Percentiles rank a stretch among this genome's conserved stretches.
Evolutionary conservation across 495 filamentous ascomycete species (phyloP).

Genomic region (Podospora australis): DNA sequence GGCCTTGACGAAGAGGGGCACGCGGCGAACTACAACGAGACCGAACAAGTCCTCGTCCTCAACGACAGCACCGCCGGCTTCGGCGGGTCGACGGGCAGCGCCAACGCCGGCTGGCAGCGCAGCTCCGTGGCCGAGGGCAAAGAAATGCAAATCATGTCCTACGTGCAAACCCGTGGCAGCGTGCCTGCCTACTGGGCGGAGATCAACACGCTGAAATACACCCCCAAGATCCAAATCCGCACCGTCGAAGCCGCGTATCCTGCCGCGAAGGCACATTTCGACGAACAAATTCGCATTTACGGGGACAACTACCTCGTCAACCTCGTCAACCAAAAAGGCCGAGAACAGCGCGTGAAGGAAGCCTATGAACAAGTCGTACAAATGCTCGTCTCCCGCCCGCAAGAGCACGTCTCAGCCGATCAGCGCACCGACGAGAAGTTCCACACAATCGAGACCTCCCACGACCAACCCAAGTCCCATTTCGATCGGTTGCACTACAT

Average conservation of each 20-base stretch:
- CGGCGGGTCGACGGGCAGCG: conserved; percentile 74
- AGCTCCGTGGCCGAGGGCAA: conserved; percentile 49
- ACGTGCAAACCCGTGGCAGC: conserved; percentile 92
- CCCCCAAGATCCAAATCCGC: conserved; percentile 79
- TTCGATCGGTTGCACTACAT: conserved; percentile 86
- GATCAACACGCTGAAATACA: conserved; percentile 83
- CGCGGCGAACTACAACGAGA: conserved; percentile 97
- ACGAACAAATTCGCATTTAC: conserved; percentile 85
- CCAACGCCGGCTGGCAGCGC: conserved; percentile 57
- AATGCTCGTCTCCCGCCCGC: conserved; percentile 60
- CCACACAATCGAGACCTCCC: conserved; percentile 62
- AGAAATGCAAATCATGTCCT: conserved; percentile 83
- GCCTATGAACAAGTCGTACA: conserved; percentile 87
- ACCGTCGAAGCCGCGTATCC: conserved; percentile 73
- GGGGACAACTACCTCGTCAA: conserved; percentile 97
- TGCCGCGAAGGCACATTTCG: conserved; percentile 78
- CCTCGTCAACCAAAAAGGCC: conserved; percentile 88
- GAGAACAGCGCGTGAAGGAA: conserved; percentile 78
- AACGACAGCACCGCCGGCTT: conserved; percentile 68
- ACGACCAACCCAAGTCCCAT: conserved; percentile 37
- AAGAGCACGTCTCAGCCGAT: conserved; percentile 54
- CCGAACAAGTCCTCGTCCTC: conserved; percentile 81
- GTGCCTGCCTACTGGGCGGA: conserved; percentile 95
- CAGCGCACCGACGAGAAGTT: conserved; percentile 68
- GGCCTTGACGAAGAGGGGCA: conserved; percentile 90